Base-by-base conservation (phyloP, 768 basidiomycete genomes). In the Phlegmacium glaucopus region DNA sequence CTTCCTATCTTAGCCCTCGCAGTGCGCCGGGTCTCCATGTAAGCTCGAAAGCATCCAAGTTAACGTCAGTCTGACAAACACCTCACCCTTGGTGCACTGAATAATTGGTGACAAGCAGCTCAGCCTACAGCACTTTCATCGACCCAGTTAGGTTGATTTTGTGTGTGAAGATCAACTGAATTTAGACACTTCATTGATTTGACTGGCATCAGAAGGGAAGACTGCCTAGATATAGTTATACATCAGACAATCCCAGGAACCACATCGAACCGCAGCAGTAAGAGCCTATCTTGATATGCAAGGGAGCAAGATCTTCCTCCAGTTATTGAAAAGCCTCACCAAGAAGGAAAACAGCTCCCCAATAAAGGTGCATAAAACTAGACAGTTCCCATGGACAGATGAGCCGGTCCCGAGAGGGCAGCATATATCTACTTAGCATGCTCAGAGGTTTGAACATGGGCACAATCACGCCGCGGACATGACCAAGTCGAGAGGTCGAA, bases 401-500 rank as follows among this genome's bases (percentile, higher is more conserved):
- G 41, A 49, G 13, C 47, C 58, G 58, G 58, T 38, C 42, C 58
- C 58, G 58, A 60, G 43, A 52, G 22, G n/a, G 37, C 22, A 34
- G 32, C 32, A n/a, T 6, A 34, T 10, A n/a, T 34, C n/a, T 34
- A 46, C 39, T 26, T 44, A 47, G 25, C 28, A 48, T 35, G 30
- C 11, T 44, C 39, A 52, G 28, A 27, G 42, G 30, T 16, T n/a
- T 37, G 39, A 28, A 11, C 18, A 28, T 22, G 36, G 25, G 15
- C 40, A 53, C 10, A 47, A 51, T 55, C 45, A 30, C 41, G 28
- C 58, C 58, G 58, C 53, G 58, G 58, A 57, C 56, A 44, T 51
- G 35, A 22, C 26, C 28, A 16, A 15, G 25, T 26, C 36, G 25
- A 27, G 16, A 8, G 38, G 17, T 8, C 9, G n/a, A 34, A 6